Evolutionary conservation across 371 early-diverging fungal genomes (phyloP), one percentile per base, ranked within the genome.

Genomic region (Choanephora cucurbitarum): DNA sequence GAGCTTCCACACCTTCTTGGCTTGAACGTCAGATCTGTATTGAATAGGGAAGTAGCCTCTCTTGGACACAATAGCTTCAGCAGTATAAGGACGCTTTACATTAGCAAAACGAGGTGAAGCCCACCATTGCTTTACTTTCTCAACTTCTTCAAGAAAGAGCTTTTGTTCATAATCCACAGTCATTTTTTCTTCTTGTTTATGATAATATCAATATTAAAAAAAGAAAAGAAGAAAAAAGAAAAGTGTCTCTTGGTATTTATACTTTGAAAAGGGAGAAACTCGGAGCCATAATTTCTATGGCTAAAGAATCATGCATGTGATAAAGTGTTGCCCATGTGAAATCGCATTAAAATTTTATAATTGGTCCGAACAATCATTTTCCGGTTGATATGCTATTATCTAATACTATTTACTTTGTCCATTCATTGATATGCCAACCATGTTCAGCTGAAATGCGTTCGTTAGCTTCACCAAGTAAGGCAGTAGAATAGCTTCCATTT

Each of bases 1-100:
- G 34, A 96, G 65, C 49, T 69, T 73, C 94, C 95, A 97, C 39
- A 94, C 82, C 84, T 98, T 98, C 77, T 94, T 95, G 58, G 96
- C 96, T 80, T 91, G 90, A 41, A 56, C 60, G 71, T 96, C 83
- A 23, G 96, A 96, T 31, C 91, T 80, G 65, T 93, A 96, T 15
- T 80, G 69, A 31, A 76, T 77, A 42, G 79, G 66, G 59, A 97
- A 61, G 33, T 80, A 89, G 59, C 98, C 97, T 50, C 98, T 86
- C 86, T 95, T 95, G 60, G 87, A 75, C 40, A 89, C 94, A 49
- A 97, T 89, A 68, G 86, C 77, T 68, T 92, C 90, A 62, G 96
- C 97, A 37, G 91, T 78, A 79, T 96, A 96, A 33, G 95, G 94
- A 46, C 98, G 91, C 52, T 84, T 87, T 66, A 91, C 84, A 62